phyloP scores from a whole-genome alignment of 768 basidiomycete species.

The Cyclocybe cylindracea region DNA sequence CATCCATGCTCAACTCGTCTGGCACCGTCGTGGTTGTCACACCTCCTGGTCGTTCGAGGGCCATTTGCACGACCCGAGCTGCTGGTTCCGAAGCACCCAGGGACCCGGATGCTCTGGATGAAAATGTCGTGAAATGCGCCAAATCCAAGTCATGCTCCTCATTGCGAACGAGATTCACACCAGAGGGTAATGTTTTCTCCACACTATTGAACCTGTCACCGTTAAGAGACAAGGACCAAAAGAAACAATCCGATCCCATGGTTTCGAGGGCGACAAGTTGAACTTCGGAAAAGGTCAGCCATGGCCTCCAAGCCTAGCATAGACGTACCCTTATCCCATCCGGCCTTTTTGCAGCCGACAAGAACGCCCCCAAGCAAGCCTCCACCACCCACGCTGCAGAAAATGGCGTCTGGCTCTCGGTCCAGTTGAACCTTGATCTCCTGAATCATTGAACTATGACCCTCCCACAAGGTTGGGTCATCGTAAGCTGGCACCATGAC shows the following conservation, averaged over 20 bases:
- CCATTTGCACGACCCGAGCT: slow-evolving; percentile 62
- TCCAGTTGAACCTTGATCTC: slow-evolving; percentile 62
- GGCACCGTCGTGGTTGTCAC: slow-evolving; percentile 62
- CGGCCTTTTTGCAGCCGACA: slow-evolving; percentile 58
- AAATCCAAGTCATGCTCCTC: slow-evolving; percentile 47
- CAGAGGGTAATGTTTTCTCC: slow-evolving; percentile 36
- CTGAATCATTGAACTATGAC: slow-evolving; percentile 71
- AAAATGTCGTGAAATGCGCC: slow-evolving; percentile 57
- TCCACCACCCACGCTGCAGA: slow-evolving; percentile 79
- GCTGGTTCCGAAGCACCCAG: slow-evolving; percentile 71
- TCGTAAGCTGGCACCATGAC: slow-evolving; percentile 76
- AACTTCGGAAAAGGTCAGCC: slow-evolving; percentile 35
- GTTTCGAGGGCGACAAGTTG: slow-evolving; percentile 71
- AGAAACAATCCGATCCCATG: slow-evolving; percentile 73
- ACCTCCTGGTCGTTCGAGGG: slow-evolving; percentile 57
- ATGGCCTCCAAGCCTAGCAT: not conserved
- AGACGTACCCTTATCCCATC: slow-evolving; percentile 71
- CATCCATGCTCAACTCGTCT: slow-evolving; percentile 70
- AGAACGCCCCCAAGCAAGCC: slow-evolving; percentile 73
- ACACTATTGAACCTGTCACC: slow-evolving; percentile 31
- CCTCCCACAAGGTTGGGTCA: slow-evolving; percentile 69
- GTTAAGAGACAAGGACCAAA: slow-evolving; percentile 68
- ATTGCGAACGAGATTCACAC: slow-evolving; percentile 43
- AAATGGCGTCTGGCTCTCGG: slow-evolving; percentile 64
- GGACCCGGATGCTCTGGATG: slow-evolving; percentile 67